Conservation (phyloP, 257 asterid genomes). For the Forsythia viridissima region DNA sequence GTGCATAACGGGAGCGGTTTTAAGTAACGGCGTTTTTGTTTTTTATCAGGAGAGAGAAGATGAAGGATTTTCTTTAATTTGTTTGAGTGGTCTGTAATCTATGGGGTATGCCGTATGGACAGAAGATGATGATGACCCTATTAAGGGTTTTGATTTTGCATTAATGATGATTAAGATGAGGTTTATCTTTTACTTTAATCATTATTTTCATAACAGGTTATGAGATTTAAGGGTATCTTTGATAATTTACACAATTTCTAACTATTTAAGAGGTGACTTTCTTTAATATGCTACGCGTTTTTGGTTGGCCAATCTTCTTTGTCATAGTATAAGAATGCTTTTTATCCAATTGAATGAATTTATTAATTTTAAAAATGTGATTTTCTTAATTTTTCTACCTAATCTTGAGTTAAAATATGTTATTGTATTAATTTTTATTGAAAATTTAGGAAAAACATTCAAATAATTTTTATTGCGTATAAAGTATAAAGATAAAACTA, state of each 20-base stretch:
- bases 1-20: neutral
- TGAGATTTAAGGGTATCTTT: no score
- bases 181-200: neutral
- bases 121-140: slow-evolving; percentile 10
- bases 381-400: neutral
- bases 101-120: slow-evolving; percentile 1
- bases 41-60: neutral
- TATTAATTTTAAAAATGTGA: neutral
- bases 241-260: neutral
- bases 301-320: neutral
- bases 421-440: neutral
- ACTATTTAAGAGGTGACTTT: neutral
- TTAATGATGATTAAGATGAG: neutral
- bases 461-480: neutral
- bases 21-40: neutral
- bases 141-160: slow-evolving; percentile 1
- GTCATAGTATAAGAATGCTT: no score
- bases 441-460: neutral
- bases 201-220: no score
- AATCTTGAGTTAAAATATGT: slow-evolving; percentile 8
- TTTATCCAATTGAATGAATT: neutral
- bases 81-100: neutral
- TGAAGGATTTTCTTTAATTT: neutral
- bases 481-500: neutral
- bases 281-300: neutral